Conservation (phyloP, 2,329 filamentous ascomycete species). For the Colletotrichum euphorbiae region DNA sequence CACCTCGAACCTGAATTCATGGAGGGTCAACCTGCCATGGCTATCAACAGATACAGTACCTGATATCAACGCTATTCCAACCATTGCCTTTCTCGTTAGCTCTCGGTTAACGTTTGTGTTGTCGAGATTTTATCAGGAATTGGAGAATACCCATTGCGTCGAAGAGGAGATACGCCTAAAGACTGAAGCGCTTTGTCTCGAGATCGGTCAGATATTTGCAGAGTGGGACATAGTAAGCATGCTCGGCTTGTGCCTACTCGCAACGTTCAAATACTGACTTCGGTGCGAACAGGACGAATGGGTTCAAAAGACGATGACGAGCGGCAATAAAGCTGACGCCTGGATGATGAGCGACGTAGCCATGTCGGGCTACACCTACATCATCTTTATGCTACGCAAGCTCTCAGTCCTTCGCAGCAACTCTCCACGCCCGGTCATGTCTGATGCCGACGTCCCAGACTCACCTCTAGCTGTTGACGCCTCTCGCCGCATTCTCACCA, state of each 20-base stretch:
- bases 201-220: slow-evolving; percentile 44
- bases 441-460: slow-evolving; percentile 46
- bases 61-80: slow-evolving; percentile 42
- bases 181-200: slow-evolving; percentile 45
- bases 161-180: slow-evolving; percentile 43
- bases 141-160: slow-evolving; percentile 12
- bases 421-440: slow-evolving; percentile 44
- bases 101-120: slow-evolving; percentile 47
- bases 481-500: slow-evolving; percentile 42
- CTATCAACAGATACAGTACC: slow-evolving; percentile 42
- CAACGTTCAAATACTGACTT: not conserved
- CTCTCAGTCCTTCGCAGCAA: slow-evolving; percentile 41
- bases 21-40: slow-evolving; percentile 50
- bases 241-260: not conserved
- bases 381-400: slow-evolving; percentile 50
- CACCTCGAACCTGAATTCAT: slow-evolving; percentile 42
- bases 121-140: slow-evolving; percentile 45
- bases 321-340: slow-evolving; percentile 39
- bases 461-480: slow-evolving; percentile 46
- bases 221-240: slow-evolving; percentile 47
- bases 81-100: slow-evolving; percentile 45
- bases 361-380: slow-evolving; percentile 46
- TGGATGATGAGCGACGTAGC: slow-evolving; percentile 47
- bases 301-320: slow-evolving; percentile 40
- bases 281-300: slow-evolving; percentile 42